Percentiles rank a stretch among this genome's conserved stretches.
Conservation (phyloP, 305 asterid genomes). For the Lippia alba region DNA sequence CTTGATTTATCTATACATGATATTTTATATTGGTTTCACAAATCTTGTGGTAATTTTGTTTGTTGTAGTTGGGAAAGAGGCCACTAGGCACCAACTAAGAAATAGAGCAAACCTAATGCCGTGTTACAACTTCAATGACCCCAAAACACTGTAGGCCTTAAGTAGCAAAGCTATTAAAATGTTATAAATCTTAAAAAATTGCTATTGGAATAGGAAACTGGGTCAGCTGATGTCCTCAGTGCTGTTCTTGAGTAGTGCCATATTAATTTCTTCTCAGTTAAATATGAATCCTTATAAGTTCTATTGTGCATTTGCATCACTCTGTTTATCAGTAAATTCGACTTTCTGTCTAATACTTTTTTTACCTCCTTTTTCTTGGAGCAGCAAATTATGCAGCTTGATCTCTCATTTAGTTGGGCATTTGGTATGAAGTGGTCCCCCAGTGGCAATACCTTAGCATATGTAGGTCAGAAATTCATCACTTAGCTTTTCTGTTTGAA, state of each 20-base stretch:
- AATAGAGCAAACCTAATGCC: neutral
- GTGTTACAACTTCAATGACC: conserved; percentile 1
- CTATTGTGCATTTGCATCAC: neutral
- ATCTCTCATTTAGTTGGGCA: conserved; percentile 94
- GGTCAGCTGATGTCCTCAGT: conserved; percentile 15
- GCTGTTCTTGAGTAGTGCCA: neutral
- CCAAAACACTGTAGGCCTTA: conserved; percentile 6
- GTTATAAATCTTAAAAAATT: conserved; percentile 20
- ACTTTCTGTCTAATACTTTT: conserved; percentile 26
- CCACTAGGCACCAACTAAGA: neutral
- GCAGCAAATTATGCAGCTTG: conserved; percentile 99
- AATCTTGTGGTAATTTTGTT: conserved; percentile 7
- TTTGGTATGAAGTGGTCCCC: conserved; percentile 99
- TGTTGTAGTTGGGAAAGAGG: conserved; percentile 16
- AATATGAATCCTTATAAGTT: conserved; percentile 16
- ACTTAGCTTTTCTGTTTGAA: conserved; percentile 30
- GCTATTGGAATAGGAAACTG: conserved; percentile 10
- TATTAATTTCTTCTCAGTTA: neutral
- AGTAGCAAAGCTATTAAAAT: conserved; percentile 7
- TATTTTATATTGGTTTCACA: conserved; percentile 23
- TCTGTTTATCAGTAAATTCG: conserved; percentile 20
- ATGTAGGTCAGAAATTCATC: conserved; percentile 77
- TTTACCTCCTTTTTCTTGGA: conserved; percentile 30
- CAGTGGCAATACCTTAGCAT: conserved; percentile 87
- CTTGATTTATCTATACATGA: conserved; percentile 13